Percentiles rank a stretch among this genome's conserved stretches.
phyloP scores from a whole-genome alignment of 768 basidiomycete species.

The Crepidotus variabilis region DNA sequence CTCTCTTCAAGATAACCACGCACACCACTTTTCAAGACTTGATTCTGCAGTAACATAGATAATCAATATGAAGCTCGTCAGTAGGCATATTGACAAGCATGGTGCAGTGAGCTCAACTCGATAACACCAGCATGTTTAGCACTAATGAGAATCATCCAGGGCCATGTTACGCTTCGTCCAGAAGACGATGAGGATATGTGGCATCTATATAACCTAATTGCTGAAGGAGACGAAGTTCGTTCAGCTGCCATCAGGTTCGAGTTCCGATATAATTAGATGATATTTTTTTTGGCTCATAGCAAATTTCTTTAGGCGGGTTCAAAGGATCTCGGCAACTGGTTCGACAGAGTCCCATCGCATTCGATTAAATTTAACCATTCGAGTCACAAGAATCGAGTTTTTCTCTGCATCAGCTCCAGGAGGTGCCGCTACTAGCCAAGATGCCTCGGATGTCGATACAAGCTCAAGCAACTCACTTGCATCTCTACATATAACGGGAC shows the following conservation, averaged over 20 bases:
- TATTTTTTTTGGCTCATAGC: neutral
- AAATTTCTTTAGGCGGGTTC: conserved; percentile 62
- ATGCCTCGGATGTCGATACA: conserved; percentile 30
- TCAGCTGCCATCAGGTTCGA: conserved; percentile 77
- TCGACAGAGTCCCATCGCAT: conserved; percentile 91
- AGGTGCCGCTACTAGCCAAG: conserved; percentile 37
- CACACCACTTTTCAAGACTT: neutral
- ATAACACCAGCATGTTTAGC: conserved; percentile 22
- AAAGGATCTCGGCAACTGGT: conserved; percentile 87
- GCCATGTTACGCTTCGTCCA: conserved; percentile 89
- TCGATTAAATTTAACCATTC: conserved; percentile 78
- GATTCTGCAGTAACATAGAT: conserved; percentile 4
- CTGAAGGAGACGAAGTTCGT: conserved; percentile 81
- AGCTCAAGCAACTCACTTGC: conserved; percentile 29
- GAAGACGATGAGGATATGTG: conserved; percentile 99
- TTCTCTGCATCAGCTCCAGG: conserved; percentile 60
- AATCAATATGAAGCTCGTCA: conserved; percentile 75
- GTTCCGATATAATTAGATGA: conserved; percentile 13
- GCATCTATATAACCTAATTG: conserved; percentile 98
- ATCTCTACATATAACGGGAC: conserved; percentile 81
- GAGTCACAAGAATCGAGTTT: conserved; percentile 78
- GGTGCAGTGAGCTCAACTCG: conserved; percentile 54
- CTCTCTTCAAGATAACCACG: conserved; percentile 2
- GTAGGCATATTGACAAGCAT: conserved; percentile 80
- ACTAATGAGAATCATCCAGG: conserved; percentile 40